A percentile compares a stretch with the other conserved stretches of the same genome.
Evolutionary conservation across 805 yeast genomes (phyloP).

Genomic region (Saccharomycopsis fermentans): DNA sequence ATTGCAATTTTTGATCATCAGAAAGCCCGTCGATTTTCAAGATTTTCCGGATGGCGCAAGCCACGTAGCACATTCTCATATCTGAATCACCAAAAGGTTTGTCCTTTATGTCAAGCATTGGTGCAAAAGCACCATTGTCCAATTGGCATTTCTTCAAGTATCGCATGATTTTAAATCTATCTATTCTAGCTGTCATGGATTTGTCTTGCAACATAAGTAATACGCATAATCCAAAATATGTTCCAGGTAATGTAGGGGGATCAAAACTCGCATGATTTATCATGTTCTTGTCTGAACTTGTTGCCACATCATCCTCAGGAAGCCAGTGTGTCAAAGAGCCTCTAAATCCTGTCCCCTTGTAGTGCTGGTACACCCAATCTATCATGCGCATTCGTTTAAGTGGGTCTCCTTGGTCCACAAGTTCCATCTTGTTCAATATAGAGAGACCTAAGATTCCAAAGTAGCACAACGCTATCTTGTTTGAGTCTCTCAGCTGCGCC

Average conservation of each 20-base stretch:
- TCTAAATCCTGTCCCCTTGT: slow-evolving; percentile 44
- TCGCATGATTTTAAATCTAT: slow-evolving; percentile 34
- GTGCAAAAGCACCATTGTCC: slow-evolving; percentile 47
- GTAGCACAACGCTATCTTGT: slow-evolving; percentile 57
- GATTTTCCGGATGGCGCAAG: slow-evolving; percentile 49
- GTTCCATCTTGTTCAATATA: slow-evolving; percentile 29
- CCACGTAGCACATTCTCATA: slow-evolving; percentile 65
- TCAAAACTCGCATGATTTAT: slow-evolving; percentile 32
- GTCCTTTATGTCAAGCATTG: slow-evolving; percentile 28
- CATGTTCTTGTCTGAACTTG: background rate
- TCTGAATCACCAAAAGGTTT: slow-evolving; percentile 53
- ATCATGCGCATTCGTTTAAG: slow-evolving; percentile 26
- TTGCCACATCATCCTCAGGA: background rate
- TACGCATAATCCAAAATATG: slow-evolving; percentile 61
- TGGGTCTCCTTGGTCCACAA: slow-evolving; percentile 23
- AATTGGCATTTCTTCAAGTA: slow-evolving; percentile 56
- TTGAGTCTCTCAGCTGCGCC: slow-evolving; percentile 56
- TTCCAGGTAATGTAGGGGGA: slow-evolving; percentile 59
- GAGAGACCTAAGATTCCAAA: slow-evolving; percentile 58
- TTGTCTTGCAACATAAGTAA: slow-evolving; percentile 42
- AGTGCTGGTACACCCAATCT: slow-evolving; percentile 38
- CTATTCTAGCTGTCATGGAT: slow-evolving; percentile 28
- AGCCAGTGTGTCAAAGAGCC: slow-evolving; percentile 41
- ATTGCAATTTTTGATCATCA: slow-evolving; percentile 21
- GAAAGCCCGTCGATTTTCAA: slow-evolving; percentile 29